phyloP scores from a whole-genome alignment of 2,329 filamentous ascomycete genomes.

The Fusarium fracticaudum region DNA sequence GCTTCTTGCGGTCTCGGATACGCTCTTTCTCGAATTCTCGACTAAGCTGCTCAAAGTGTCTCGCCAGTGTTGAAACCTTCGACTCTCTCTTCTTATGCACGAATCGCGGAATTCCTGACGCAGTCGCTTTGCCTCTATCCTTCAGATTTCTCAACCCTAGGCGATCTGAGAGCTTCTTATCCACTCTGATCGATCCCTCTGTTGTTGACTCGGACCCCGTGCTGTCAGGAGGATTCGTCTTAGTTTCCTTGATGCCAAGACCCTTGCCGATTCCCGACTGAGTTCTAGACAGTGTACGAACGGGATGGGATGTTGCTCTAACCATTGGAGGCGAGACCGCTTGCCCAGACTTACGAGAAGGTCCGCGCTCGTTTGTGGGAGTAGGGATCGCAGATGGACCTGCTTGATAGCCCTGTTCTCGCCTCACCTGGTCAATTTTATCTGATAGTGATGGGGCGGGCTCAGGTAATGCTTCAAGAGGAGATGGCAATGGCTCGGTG shows the following conservation, averaged over 20 bases:
- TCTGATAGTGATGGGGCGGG: conserved; percentile 50
- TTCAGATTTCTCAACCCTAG: conserved; percentile 75
- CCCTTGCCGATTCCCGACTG: conserved; percentile 58
- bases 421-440: conserved; percentile 62
- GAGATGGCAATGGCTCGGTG: conserved; percentile 16
- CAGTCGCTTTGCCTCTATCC: conserved; percentile 60
- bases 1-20: conserved; percentile 82
- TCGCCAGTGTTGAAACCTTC: conserved; percentile 89
- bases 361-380: conserved; percentile 47
- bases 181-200: conserved; percentile 60
- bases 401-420: conserved; percentile 53
- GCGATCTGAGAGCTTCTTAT: conserved; percentile 82
- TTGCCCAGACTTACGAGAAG: conserved; percentile 57
- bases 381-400: conserved; percentile 45
- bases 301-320: conserved; percentile 63
- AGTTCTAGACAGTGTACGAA: conserved; percentile 56
- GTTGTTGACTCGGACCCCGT: conserved; percentile 36
- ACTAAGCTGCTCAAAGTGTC: conserved; percentile 96
- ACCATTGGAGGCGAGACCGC: conserved; percentile 62
- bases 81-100: conserved; percentile 78
- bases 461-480: conserved; percentile 24
- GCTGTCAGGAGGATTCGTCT: conserved; percentile 40
- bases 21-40: conserved; percentile 97
- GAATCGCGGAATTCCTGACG: conserved; percentile 90
- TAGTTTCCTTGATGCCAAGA: conserved; percentile 49